Evolutionary conservation across 73 alveolate species (phyloP), one percentile per base, ranked within the genome.

Genomic region (Breviolum minutum): DNA sequence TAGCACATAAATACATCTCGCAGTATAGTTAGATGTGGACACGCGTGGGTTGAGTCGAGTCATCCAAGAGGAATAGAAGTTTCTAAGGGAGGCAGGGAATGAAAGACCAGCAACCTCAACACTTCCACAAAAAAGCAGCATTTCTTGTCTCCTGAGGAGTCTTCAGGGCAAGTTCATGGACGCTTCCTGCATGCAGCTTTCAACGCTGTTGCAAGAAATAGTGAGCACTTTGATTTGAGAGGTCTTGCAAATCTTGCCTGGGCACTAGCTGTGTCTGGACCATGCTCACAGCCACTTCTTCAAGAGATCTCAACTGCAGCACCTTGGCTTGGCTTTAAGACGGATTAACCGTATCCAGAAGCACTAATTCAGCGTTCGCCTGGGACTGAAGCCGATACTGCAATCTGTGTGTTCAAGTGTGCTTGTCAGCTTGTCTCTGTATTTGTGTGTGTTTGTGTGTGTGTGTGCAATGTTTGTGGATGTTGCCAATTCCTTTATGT

Each of bases 191-290:
- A 61, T 10, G 90, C 90, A 8, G 98, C 98, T 10, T 74, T 73
- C 26, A 8, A 22, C 12, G 69, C 66, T 7, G 89, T 84, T 24
- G 19, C 7, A 10, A 29, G 24, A 32, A 73, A 61, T 16, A 24
- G 74, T 13, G 79, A 92, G 26, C 54, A 40, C 16, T 92, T 92
- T 84, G 98, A 92, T 29, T n/a, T 81, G 80, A 63, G 87, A 40
- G 84, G 98, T 48, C 81, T 92, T 14, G 98, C 98, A n/a, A 92
- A 92, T 48, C 40, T 92, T 63, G 98, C 80, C 79, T 92, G 98
- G 98, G 89, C 98, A 14, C 64, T 76, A 54, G 98, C 98, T 48
- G 91, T 61, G 80, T 77, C 66, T 54, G 92, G 92, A 24, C 6
- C 73, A 22, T n/a, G 54, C 73, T 73, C 74, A 24, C 32, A 16